These are phyloP conservation scores for Podaxis carcinomalis DNA, from an alignment of 768 basidiomycete species.

Conservation along the genomic window DNA sequence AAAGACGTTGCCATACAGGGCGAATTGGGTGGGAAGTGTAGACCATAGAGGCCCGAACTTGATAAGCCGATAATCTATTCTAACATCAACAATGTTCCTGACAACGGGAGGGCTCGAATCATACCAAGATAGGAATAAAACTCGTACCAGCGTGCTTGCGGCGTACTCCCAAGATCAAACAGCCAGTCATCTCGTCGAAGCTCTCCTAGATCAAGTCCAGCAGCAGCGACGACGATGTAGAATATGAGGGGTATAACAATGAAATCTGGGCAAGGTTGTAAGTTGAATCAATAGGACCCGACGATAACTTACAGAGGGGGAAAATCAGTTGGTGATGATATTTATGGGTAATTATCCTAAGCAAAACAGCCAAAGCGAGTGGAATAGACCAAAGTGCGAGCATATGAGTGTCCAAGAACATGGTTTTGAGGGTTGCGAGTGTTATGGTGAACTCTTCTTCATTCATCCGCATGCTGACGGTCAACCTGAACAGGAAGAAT, in stretches of 20 bases:
- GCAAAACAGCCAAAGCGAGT: conserved; percentile 64
- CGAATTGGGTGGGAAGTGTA: conserved; percentile 92
- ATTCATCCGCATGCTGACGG: conserved; percentile 78
- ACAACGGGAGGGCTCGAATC: conserved; percentile 15
- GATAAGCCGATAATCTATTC: conserved; percentile 56
- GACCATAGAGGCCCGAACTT: conserved; percentile 66
- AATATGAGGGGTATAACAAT: conserved; percentile 77
- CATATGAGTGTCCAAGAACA: conserved; percentile 61
- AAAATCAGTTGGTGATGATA: conserved; percentile 90
- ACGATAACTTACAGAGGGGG: conserved; percentile 63
- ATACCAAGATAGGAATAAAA: conserved; percentile 80
- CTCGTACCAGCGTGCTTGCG: conserved; percentile 65
- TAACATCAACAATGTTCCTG: neutral
- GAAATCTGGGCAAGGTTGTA: conserved; percentile 50
- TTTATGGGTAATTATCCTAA: conserved; percentile 76
- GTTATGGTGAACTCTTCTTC: conserved; percentile 74
- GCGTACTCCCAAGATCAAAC: conserved; percentile 58
- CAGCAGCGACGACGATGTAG: conserved; percentile 71
- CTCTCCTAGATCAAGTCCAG: conserved; percentile 50
- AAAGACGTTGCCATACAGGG: conserved; percentile 51
- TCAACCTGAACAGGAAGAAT: conserved; percentile 44
- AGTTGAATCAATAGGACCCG: neutral
- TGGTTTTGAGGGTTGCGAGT: conserved; percentile 57
- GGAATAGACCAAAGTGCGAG: conserved; percentile 80
- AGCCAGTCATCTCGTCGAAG: conserved; percentile 78